Evolutionary conservation across 768 basidiomycete species (phyloP).

Genomic region (Phylloporus arenicola): DNA sequence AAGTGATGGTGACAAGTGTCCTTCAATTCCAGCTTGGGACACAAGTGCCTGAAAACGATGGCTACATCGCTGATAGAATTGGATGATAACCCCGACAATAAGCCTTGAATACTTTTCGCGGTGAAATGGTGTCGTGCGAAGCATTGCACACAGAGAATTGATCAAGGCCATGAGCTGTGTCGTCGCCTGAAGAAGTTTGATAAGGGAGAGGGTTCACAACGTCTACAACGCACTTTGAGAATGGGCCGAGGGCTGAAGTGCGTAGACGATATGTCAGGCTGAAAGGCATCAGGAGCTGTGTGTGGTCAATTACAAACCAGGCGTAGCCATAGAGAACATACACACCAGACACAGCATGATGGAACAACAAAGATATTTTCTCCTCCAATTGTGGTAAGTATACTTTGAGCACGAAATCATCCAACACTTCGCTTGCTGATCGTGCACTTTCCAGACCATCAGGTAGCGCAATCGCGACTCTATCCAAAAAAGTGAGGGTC

Average conservation of each 20-base stretch:
- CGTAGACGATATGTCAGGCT: conserved; percentile 66
- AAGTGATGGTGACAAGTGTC: conserved; percentile 44
- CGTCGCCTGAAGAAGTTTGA: conserved; percentile 53
- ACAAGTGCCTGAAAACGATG: conserved; percentile 79
- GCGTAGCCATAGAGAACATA: background rate
- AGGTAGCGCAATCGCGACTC: conserved; percentile 67
- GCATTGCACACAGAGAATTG: conserved; percentile 88
- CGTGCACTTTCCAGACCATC: conserved; percentile 60
- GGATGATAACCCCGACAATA: conserved; percentile 89
- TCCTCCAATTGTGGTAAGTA: conserved; percentile 95
- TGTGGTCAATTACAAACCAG: conserved; percentile 1
- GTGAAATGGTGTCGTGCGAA: conserved; percentile 88
- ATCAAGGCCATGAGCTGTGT: conserved; percentile 84
- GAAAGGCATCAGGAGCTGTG: conserved; percentile 80
- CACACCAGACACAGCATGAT: conserved; percentile 74
- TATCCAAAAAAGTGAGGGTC: conserved; percentile 77
- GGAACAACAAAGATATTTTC: conserved; percentile 83
- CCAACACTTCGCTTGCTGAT: conserved; percentile 68
- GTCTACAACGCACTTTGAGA: conserved; percentile 52
- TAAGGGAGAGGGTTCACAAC: background rate
- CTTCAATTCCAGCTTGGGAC: conserved; percentile 35
- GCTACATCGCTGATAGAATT: conserved; percentile 93
- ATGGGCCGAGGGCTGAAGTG: conserved; percentile 68
- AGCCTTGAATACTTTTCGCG: conserved; percentile 91
- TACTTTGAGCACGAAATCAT: conserved; percentile 89